Evolutionary conservation across 495 filamentous ascomycete species (phyloP).

Genomic region (Letharia columbiana): DNA sequence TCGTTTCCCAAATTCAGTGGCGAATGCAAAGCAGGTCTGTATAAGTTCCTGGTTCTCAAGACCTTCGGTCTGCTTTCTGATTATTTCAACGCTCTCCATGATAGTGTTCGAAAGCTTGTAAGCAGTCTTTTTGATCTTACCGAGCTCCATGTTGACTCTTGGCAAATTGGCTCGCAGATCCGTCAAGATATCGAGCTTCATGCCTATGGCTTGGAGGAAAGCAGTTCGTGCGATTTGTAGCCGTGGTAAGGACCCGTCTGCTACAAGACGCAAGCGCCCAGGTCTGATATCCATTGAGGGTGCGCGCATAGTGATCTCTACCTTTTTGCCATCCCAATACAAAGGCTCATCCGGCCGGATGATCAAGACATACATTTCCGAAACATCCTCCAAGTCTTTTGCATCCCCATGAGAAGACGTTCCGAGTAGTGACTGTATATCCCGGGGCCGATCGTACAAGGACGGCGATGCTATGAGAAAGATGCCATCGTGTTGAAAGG

Average conservation of each 20-base stretch:
- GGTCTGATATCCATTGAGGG: constrained; percentile 77
- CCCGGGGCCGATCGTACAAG: constrained; percentile 60
- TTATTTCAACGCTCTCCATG: constrained; percentile 95
- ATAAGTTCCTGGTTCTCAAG: constrained; percentile 91
- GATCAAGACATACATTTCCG: constrained; percentile 72
- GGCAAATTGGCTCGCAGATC: constrained; percentile 89
- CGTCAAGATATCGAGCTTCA: constrained; percentile 76
- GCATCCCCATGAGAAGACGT: constrained; percentile 80
- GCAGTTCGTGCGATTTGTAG: constrained; percentile 67
- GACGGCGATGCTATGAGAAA: constrained; percentile 79
- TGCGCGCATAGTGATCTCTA: constrained; percentile 61
- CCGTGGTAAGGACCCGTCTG: constrained; percentile 75
- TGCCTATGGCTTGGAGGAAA: constrained; percentile 67
- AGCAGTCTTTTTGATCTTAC: constrained; percentile 90
- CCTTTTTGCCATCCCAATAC: constrained; percentile 71
- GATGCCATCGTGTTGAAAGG: constrained; percentile 61
- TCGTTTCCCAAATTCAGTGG: constrained; percentile 93
- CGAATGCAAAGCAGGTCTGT: constrained; percentile 98
- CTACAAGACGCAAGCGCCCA: constrained; percentile 79
- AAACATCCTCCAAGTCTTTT: constrained; percentile 51
- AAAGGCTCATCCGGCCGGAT: constrained; percentile 72
- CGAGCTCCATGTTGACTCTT: constrained; percentile 83
- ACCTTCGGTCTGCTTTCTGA: constrained; percentile 72
- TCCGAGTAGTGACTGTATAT: constrained; percentile 76
- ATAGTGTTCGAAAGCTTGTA: constrained; percentile 98